These are phyloP conservation scores for Gremmenia infestans DNA, from an alignment of 2,329 filamentous ascomycete species.

Conservation along the genomic window DNA sequence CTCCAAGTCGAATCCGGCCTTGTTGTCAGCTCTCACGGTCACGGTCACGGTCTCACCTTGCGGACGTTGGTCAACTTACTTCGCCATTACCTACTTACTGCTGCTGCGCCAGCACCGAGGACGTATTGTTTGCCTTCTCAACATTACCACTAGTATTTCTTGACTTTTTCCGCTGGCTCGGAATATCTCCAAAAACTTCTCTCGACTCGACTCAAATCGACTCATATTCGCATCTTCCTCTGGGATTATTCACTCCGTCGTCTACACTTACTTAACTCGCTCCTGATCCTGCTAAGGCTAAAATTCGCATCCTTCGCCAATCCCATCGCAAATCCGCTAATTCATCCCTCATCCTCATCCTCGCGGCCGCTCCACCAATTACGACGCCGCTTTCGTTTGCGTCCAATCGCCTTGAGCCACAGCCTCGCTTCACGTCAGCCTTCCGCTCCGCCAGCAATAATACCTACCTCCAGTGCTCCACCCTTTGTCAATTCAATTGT, in stretches of 20 bases:
- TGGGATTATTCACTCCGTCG: slow-evolving; percentile 4
- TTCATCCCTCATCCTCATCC: neutral
- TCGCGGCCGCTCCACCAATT: neutral
- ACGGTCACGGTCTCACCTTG: neutral
- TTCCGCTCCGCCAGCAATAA: slow-evolving; percentile 4
- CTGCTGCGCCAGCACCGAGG: slow-evolving; percentile 6
- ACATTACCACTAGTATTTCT: neutral
- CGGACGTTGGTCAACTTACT: slow-evolving; percentile 10
- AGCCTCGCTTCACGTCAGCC: slow-evolving; percentile 16
- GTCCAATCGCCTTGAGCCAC: neutral
- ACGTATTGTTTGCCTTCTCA: neutral
- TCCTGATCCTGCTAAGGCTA: neutral
- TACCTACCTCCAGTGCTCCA: neutral
- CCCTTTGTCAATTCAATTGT: slow-evolving; percentile 3
- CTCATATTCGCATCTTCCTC: neutral
- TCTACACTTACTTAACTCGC: neutral
- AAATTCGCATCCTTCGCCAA: neutral
- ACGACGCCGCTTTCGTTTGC: neutral
- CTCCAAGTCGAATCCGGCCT: neutral
- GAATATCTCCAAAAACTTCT: neutral
- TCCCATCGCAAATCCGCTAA: neutral
- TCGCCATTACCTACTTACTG: slow-evolving; percentile 4
- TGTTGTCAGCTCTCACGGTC: slow-evolving; percentile 3
- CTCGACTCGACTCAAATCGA: too few relatives aligned
- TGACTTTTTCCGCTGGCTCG: slow-evolving; percentile 8